Base-by-base conservation (phyloP, 1,284 basidiomycete genomes). In the Dichomitus squalens region DNA sequence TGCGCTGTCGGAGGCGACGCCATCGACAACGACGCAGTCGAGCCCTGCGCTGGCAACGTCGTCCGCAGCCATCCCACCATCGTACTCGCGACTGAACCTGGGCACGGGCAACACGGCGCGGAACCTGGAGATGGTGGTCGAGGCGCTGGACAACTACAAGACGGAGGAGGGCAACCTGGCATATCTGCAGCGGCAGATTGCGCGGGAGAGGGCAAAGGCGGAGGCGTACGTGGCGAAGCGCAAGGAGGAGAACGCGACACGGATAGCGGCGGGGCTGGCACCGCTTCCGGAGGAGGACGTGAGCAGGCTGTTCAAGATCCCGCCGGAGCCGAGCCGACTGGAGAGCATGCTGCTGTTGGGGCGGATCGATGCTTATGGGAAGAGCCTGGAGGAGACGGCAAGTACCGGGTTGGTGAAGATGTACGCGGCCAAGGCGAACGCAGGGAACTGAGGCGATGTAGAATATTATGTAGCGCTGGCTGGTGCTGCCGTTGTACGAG, bases 131-230 rank as follows among this genome's bases (percentile, higher is more conserved):
- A 85, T 89, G 72, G 87, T 96, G 44, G 85, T 93, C 62, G 92
- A 96, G 68, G 85, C 88, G 0, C 80, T 97, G 62, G 93, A 96
- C 72, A 84, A 80, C 58, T 93, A 95, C 79, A 87, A 88, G 65
- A 92, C 92, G 57, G 95, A 97, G 74, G 90, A 95, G 70, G 92
- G 94, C 62, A 98, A 98, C 73, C 84, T 98, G 57, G 95, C 92
- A 49, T 99, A 96, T 81, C 81, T 96, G 69, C 82, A 84, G 47
- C 88, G 96, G 57, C 95, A 98, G 74, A 95, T 98, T 67, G 90
- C 88, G 23, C 85, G 96, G 46, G 96, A 98, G 75, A 90, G 89
- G 71, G 77, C 83, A 38, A 86, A 87, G 61, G 93, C 95, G 59
- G 96, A 99, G 60, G 78, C 80, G 55, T 87, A 88, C 67, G 75